A percentile compares a stretch with the other conserved stretches of the same genome.
Conservation (phyloP, 2,329 filamentous ascomycete genomes). For the Phymatotrichopsis omnivora region DNA sequence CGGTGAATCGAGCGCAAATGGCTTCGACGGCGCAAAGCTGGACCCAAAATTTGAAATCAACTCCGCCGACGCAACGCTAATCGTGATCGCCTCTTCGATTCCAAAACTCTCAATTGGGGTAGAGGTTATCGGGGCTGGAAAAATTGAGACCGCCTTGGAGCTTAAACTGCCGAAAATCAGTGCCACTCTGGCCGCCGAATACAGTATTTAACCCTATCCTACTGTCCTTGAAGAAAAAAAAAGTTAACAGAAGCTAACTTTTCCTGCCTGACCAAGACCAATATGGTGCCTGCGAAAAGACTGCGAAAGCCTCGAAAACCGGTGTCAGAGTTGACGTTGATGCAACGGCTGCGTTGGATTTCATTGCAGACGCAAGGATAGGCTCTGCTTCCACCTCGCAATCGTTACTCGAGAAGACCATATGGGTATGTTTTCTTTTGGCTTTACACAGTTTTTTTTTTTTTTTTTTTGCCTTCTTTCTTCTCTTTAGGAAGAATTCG, state of each 20-base stretch:
- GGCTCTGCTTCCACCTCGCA: conserved; percentile 5
- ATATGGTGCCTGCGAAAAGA: conserved; percentile 18
- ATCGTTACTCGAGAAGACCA: conserved; percentile 4
- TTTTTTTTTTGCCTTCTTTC: too few relatives aligned
- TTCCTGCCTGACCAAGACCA: too few relatives aligned
- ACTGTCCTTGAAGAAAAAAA: background rate
- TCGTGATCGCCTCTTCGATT: conserved; percentile 28
- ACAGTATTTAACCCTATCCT: conserved; percentile 1
- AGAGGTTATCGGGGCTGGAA: conserved; percentile 27
- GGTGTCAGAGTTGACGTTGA: conserved; percentile 14
- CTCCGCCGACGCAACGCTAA: conserved; percentile 27
- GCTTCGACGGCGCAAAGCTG: conserved; percentile 28
- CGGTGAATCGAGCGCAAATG: conserved; percentile 27
- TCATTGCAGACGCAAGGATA: conserved; percentile 15
- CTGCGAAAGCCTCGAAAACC: conserved; percentile 20
- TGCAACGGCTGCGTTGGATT: background rate
- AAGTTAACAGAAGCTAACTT: conserved; percentile 1
- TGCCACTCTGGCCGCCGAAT: conserved; percentile 21
- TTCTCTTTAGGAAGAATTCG: background rate
- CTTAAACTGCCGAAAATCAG: conserved; percentile 25
- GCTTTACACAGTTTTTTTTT: too few relatives aligned
- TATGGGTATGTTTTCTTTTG: conserved; percentile 13
- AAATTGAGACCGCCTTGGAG: conserved; percentile 26
- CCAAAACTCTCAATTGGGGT: conserved; percentile 31
- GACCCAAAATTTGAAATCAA: conserved; percentile 31